These are phyloP conservation scores for Scalesia atractyloides DNA, from an alignment of 129 eudicot genomes.

Conservation along the genomic window DNA sequence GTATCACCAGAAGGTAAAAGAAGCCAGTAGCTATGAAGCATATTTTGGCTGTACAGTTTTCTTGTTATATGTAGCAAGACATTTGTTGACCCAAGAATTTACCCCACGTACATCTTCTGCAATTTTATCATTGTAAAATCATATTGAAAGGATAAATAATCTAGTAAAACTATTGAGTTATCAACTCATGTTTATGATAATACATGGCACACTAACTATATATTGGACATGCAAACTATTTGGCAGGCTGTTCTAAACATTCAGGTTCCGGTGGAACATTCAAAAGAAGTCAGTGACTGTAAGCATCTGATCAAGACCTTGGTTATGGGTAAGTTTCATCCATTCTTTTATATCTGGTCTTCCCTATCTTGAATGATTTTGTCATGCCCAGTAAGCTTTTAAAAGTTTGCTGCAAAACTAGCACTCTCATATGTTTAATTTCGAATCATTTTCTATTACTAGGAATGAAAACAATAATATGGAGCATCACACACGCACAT, in stretches of 20 bases:
- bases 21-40: background rate
- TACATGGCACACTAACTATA: slow-evolving; percentile 18
- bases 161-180: background rate
- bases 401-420: background rate
- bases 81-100: slow-evolving; percentile 18
- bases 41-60: background rate
- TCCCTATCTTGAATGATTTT: slow-evolving; percentile 1
- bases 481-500: slow-evolving; percentile 99
- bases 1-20: background rate
- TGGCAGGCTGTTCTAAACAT: slow-evolving; percentile 88
- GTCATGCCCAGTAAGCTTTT: background rate
- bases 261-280: slow-evolving; percentile 85
- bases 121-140: slow-evolving; percentile 9
- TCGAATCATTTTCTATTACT: slow-evolving; percentile 20
- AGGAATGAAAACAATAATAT: slow-evolving; percentile 99
- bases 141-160: slow-evolving; percentile 6
- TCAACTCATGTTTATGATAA: background rate
- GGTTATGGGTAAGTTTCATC: slow-evolving; percentile 74
- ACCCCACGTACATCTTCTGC: slow-evolving; percentile 6
- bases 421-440: background rate
- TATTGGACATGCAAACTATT: slow-evolving; percentile 22
- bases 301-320: slow-evolving; percentile 92
- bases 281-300: slow-evolving; percentile 94
- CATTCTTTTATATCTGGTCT: slow-evolving; percentile 20
- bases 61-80: slow-evolving; percentile 8